Conservation (phyloP, 352 stramenopile species). For the Sclerospora graminicola region DNA sequence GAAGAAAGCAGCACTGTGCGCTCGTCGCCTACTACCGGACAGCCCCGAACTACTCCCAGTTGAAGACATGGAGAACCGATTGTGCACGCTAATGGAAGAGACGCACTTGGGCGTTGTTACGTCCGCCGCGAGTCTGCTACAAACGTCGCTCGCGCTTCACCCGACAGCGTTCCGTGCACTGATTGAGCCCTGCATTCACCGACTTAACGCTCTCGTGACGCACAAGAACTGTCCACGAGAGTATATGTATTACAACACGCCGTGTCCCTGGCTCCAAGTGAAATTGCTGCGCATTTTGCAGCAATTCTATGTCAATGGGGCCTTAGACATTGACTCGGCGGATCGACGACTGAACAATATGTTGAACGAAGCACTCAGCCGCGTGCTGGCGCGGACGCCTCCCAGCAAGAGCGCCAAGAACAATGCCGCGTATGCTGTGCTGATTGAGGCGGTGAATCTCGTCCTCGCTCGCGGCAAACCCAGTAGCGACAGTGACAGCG, state of each 20-base stretch:
- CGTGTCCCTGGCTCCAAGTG: constrained; percentile 94
- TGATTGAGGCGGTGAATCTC: constrained; percentile 97
- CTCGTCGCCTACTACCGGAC: constrained; percentile 88
- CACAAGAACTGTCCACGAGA: constrained; percentile 89
- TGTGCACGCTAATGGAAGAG: constrained; percentile 84
- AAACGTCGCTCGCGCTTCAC: constrained; percentile 86
- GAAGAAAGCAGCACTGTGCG: constrained; percentile 95
- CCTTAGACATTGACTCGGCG: constrained; percentile 36
- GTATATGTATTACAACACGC: constrained; percentile 97
- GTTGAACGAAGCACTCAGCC: constrained; percentile 87
- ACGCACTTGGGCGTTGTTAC: constrained; percentile 92
- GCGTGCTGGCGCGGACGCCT: constrained; percentile 86
- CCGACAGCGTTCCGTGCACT: constrained; percentile 85
- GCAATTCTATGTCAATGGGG: constrained; percentile 63
- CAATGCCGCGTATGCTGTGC: constrained; percentile 93
- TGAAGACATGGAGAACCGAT: constrained; percentile 53
- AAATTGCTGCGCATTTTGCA: constrained; percentile 90
- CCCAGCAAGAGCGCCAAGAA: constrained; percentile 86
- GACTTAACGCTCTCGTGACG: constrained; percentile 89
- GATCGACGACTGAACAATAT: constrained; percentile 32
- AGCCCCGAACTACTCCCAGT: constrained; percentile 88
- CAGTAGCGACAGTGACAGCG: constrained; percentile 18
- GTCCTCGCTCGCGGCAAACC: constrained; percentile 90
- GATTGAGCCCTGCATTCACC: constrained; percentile 89
- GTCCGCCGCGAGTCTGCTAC: constrained; percentile 85